Evolutionary conservation across 2,329 filamentous ascomycete genomes (phyloP).

Genomic region (Xylaria sp.): DNA sequence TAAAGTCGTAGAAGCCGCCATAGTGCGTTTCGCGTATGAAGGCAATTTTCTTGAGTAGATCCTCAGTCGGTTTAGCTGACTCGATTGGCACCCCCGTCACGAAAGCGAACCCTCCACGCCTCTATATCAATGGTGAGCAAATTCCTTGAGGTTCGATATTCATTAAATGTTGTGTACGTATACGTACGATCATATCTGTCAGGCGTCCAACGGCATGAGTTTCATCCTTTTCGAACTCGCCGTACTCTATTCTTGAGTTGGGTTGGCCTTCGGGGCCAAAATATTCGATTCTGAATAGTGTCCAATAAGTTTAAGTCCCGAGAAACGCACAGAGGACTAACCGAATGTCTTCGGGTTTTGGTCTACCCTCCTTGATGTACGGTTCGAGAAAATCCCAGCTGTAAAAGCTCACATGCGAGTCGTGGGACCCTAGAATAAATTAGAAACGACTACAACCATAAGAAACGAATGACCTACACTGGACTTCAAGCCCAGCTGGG

Average conservation of each 20-base stretch:
- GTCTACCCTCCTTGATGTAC: slow-evolving; percentile 53
- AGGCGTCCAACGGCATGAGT: slow-evolving; percentile 67
- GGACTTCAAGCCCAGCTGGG: slow-evolving; percentile 56
- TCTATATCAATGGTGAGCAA: slow-evolving; percentile 56
- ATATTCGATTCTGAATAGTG: slow-evolving; percentile 36
- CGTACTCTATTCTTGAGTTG: slow-evolving; percentile 60
- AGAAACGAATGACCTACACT: slow-evolving; percentile 53
- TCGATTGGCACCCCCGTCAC: slow-evolving; percentile 73
- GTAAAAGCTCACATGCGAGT: slow-evolving; percentile 73
- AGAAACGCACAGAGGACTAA: slow-evolving; percentile 37
- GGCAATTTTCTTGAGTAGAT: slow-evolving; percentile 81
- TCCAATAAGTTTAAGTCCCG: slow-evolving; percentile 4
- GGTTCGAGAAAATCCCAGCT: slow-evolving; percentile 68
- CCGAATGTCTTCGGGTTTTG: slow-evolving; percentile 49
- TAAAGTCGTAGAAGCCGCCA: slow-evolving; percentile 83
- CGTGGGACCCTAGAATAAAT: slow-evolving; percentile 64
- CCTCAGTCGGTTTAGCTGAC: slow-evolving; percentile 75
- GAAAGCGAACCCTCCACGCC: slow-evolving; percentile 78
- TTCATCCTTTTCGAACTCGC: slow-evolving; percentile 66
- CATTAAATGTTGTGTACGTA: background rate
- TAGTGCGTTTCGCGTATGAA: slow-evolving; percentile 94
- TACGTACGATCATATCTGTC: slow-evolving; percentile 68
- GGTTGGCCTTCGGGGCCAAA: slow-evolving; percentile 48
- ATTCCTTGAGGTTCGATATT: background rate
- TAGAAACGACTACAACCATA: slow-evolving; percentile 27